Evolutionary conservation across 2,329 filamentous ascomycete genomes (phyloP).

Genomic region (Cladosporium sp.): DNA sequence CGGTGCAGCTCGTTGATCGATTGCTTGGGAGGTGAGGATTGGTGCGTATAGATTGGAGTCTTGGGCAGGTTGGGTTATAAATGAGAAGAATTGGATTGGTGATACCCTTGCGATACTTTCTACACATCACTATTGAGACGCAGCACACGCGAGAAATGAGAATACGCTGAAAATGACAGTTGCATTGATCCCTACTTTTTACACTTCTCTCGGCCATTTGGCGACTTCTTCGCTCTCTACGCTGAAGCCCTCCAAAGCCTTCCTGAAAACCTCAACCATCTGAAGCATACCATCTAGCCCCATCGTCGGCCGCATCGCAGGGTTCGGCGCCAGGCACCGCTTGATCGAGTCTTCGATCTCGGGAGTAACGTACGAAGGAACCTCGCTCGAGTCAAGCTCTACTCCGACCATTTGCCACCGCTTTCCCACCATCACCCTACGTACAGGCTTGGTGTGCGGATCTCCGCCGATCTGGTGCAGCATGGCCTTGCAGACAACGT

Average conservation of each 20-base stretch:
- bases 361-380: background rate
- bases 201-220: too few species aligned
- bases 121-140: background rate
- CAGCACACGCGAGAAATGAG: background rate
- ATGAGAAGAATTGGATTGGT: background rate
- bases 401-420: background rate
- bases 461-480: background rate
- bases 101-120: background rate
- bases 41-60: constrained; percentile 23
- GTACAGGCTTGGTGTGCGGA: background rate
- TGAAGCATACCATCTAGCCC: background rate
- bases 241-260: background rate
- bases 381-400: background rate
- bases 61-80: constrained; percentile 14
- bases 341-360: background rate
- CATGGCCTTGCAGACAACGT: constrained; percentile 15
- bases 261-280: background rate
- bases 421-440: background rate
- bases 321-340: background rate
- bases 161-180: background rate
- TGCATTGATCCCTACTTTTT: background rate
- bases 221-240: background rate
- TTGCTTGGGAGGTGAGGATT: background rate
- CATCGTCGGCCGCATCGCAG: background rate
- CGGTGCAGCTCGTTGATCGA: constrained; percentile 14